Base-by-base conservation (phyloP, 176 grass and related monocot species). In the Oryza rufipogon region DNA sequence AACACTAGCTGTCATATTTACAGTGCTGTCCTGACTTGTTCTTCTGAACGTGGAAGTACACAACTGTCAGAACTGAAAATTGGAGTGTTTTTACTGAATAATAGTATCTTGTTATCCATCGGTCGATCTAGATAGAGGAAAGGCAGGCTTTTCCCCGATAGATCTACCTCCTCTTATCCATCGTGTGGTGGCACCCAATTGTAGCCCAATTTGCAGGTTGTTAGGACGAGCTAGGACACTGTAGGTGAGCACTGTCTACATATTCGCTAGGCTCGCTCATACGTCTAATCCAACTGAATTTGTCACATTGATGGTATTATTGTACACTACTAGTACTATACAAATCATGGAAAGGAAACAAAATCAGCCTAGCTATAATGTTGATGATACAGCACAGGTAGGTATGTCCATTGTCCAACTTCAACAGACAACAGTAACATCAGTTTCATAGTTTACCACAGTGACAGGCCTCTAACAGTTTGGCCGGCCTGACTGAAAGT, bases 141-240 rank as follows among this genome's bases (percentile, higher is more conserved):
- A 68, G 44, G 13, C 11, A 16, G 34, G 4, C 20, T 58, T 58
- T 58, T 6, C 54, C 14, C 54, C 54, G 34, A 44, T 79, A 64
- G 75, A 86, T 86, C 75, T 73, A 73, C 68, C 84, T 79, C 26
- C 42, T 2, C n/a, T 63, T 23, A 63, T 72, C 41, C 46, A 14
- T 54, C 11, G 30, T 28, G 4, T 73, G 11, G 26, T 65, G 77
- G 22, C 52, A 71, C 76, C 26, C 74, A 84, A 2, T 44, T 84
- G 44, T n/a, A 77, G 64, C 64, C 83, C 74, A 38, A 11, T 61
- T 17, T 63, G 33, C 49, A 46, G 47, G 14, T 20, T 65, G 49
- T 48, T 45, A n/a, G 11, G 25, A 58, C 2, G 58, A 63, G 58
- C 58, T 63, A 63, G 58, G 9, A 63, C 58, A 23, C 2, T 63